phyloP scores from a whole-genome alignment of 306 rosid species.

The Clitoria ternatea region DNA sequence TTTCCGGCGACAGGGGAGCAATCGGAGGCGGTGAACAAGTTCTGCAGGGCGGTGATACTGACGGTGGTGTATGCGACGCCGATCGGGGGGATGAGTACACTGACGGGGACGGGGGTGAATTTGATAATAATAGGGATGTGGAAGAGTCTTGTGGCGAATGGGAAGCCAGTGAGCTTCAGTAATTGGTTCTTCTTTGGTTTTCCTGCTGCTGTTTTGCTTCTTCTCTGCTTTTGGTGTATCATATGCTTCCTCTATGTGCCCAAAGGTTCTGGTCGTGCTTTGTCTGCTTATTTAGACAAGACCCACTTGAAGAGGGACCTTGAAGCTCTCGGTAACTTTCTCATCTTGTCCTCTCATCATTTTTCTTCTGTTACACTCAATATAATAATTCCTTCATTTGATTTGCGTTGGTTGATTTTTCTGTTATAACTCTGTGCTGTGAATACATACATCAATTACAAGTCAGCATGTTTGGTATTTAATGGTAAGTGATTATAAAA shows the following conservation, averaged over 20 bases:
- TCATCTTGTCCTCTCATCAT: too few species aligned
- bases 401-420: too few species aligned
- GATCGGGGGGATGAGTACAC: slow-evolving; percentile 76
- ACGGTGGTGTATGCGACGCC: slow-evolving; percentile 61
- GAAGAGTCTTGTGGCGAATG: slow-evolving; percentile 62
- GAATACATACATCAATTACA: too few species aligned
- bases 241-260: slow-evolving; percentile 55
- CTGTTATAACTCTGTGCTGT: too few species aligned
- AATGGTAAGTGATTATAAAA: too few species aligned
- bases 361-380: too few species aligned
- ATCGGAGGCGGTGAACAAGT: slow-evolving; percentile 40
- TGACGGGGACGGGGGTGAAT: slow-evolving; percentile 92
- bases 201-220: slow-evolving; percentile 52
- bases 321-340: slow-evolving; percentile 55
- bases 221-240: slow-evolving; percentile 53
- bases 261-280: slow-evolving; percentile 42
- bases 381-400: too few species aligned
- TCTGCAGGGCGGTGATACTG: slow-evolving; percentile 75
- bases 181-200: slow-evolving; percentile 66
- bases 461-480: too few species aligned
- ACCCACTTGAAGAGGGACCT: slow-evolving; percentile 72
- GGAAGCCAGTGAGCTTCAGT: slow-evolving; percentile 68
- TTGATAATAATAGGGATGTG: slow-evolving; percentile 80
- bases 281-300: slow-evolving; percentile 59
- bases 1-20: slow-evolving; percentile 44